Base-by-base conservation (phyloP, 805 yeast genomes). In the Candida multigemmis region DNA sequence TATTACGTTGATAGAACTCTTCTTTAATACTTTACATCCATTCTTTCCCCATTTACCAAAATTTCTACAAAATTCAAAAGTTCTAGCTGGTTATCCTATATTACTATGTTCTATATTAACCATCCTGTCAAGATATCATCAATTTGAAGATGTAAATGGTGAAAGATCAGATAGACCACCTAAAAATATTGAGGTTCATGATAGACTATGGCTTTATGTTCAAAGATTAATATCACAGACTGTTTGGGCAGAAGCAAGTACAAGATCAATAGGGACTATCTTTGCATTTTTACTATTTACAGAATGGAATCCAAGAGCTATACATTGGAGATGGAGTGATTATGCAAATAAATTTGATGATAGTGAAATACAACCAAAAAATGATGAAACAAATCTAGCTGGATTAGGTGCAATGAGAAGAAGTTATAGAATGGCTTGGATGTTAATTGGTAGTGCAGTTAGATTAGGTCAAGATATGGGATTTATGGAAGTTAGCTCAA, bases 291-390 rank as follows among this genome's bases (percentile, higher is more conserved):
- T 87, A 26, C 58, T 87, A 11, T 78, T 84, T 40, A 82, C 95
- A 0, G 96, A 89, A 50, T 87, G 97, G 97, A 85, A 86, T 41
- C 96, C 96, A 3, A 60, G 95, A 28, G 94, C 95, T 3, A 85
- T 86, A 34, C 96, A 86, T 50, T 79, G 86, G 78, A 58, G 85
- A 37, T 74, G 89, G 82, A 56, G 75, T 1, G 94, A 87, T 52
- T 82, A 84, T 53, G 94, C 89, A 1, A 78, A 79, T 40, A 52
- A 57, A 26, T 63, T 71, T 0, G 77, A 68, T 6, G 74, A 67
- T 30, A 32, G 19, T 17, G 5, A n/a, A 19, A 14, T n/a, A 12
- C 12, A 6, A 18, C n/a, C 11, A 20, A 11, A 14, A 21, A 22
- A 18, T 14, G 63, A 56, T 14, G 70, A 71, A 19, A 49, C 50